phyloP scores from a whole-genome alignment of 495 filamentous ascomycete species.

The Aspergillus asperescens region DNA sequence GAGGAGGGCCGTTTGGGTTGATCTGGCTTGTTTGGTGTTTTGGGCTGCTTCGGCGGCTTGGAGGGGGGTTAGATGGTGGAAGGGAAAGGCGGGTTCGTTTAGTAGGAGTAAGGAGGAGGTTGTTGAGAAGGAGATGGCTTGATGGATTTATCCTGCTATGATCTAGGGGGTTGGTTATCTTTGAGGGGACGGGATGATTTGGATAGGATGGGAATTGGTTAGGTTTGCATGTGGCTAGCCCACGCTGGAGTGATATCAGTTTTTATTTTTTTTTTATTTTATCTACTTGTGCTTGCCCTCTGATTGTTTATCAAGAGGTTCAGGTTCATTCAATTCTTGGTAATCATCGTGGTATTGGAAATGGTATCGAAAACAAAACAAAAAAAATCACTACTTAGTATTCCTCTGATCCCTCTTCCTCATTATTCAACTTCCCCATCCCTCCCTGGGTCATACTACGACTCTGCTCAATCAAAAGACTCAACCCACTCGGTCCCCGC shows the following conservation, averaged over 20 bases:
- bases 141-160: background rate
- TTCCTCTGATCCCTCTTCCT: background rate
- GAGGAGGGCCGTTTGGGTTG: conserved; percentile 84
- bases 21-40: conserved; percentile 64
- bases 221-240: background rate
- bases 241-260: background rate
- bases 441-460: background rate
- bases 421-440: background rate
- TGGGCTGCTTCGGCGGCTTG: conserved; percentile 58
- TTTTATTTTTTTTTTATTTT: background rate
- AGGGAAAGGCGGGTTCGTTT: conserved; percentile 14
- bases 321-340: background rate
- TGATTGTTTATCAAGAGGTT: background rate
- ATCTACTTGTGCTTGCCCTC: background rate
- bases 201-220: background rate
- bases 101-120: background rate
- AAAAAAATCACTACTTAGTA: background rate
- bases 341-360: conserved; percentile 1
- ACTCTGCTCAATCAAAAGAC: conserved; percentile 19
- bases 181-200: background rate
- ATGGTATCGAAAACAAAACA: background rate
- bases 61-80: conserved; percentile 37
- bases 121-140: conserved; percentile 12
- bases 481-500: conserved; percentile 18
- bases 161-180: too few relatives aligned